A percentile compares a stretch with the other conserved stretches of the same genome.
These are phyloP conservation scores for Musa beccarii DNA, from an alignment of 176 grass and related monocot genomes.

Conservation along the genomic window DNA sequence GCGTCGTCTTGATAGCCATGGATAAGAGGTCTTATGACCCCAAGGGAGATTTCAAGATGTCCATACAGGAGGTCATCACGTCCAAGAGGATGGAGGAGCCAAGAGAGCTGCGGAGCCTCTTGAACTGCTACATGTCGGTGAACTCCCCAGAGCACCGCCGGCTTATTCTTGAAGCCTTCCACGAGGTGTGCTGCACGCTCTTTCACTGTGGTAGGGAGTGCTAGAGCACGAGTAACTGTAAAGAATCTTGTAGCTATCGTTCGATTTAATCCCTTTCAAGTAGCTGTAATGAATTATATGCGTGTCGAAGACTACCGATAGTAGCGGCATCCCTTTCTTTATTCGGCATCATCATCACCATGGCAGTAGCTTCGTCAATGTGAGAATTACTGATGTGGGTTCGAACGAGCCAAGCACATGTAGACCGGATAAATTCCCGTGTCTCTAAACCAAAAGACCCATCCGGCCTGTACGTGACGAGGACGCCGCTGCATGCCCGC, in stretches of 20 bases:
- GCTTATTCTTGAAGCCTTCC: constrained; percentile 79
- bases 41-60: constrained; percentile 60
- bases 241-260: background rate
- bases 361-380: too few relatives aligned
- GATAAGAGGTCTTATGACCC: constrained; percentile 58
- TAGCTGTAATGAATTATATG: too few relatives aligned
- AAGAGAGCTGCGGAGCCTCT: constrained; percentile 60
- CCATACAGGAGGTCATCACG: constrained; percentile 70
- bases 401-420: too few relatives aligned
- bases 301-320: too few relatives aligned
- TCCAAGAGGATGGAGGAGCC: constrained; percentile 69
- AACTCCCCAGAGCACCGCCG: constrained; percentile 63
- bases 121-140: constrained; percentile 86
- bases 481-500: too few relatives aligned
- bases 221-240: background rate
- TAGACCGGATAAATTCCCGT: too few relatives aligned
- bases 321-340: too few relatives aligned
- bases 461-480: too few relatives aligned
- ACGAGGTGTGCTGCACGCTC: constrained; percentile 72
- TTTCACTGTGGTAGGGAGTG: constrained; percentile 28
- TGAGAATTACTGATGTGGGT: too few relatives aligned
- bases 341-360: too few relatives aligned
- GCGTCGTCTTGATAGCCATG: constrained; percentile 62
- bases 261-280: too few relatives aligned
- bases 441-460: too few relatives aligned